phyloP scores from a whole-genome alignment of 805 yeast species.

The Zygosaccharomyces siamensis region DNA sequence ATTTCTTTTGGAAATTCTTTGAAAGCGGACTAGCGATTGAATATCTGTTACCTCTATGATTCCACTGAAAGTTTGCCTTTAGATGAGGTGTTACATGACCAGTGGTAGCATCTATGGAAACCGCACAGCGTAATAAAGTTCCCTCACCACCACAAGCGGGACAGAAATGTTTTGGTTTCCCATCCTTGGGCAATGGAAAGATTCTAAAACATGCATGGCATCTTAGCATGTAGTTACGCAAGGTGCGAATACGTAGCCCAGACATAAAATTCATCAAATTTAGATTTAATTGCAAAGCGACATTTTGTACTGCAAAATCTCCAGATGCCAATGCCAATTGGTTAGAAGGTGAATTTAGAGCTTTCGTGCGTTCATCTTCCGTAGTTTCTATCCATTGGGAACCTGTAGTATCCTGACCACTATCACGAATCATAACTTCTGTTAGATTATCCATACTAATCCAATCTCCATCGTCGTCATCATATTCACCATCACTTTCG shows the following conservation, averaged over 20 bases:
- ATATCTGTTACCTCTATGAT: constrained; percentile 76
- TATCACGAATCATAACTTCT: constrained; percentile 65
- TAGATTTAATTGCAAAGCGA: constrained; percentile 83
- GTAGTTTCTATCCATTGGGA: constrained; percentile 36
- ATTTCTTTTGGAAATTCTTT: constrained; percentile 61
- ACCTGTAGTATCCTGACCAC: constrained; percentile 48
- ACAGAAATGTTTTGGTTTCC: constrained; percentile 81
- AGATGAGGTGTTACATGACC: constrained; percentile 86
- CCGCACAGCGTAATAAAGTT: constrained; percentile 85
- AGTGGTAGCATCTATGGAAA: constrained; percentile 68
- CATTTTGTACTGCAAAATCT: constrained; percentile 97
- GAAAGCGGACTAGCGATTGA: constrained; percentile 85
- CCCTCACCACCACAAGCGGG: constrained; percentile 87
- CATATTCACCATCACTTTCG: constrained; percentile 43
- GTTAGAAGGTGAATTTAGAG: constrained; percentile 35
- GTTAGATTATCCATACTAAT: constrained; percentile 82
- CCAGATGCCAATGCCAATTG: constrained; percentile 87
- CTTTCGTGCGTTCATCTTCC: constrained; percentile 23
- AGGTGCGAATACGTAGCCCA: constrained; percentile 78
- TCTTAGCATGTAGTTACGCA: constrained; percentile 88
- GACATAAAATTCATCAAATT: constrained; percentile 78
- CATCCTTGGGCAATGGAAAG: constrained; percentile 70
- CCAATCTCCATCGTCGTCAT: constrained; percentile 87
- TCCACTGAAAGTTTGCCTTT: constrained; percentile 92
- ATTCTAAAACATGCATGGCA: constrained; percentile 95